A percentile compares a stretch with the other conserved stretches of the same genome.
phyloP scores from a whole-genome alignment of 1,139 yeast species.

The Nakaseomyces bracarensis region DNA sequence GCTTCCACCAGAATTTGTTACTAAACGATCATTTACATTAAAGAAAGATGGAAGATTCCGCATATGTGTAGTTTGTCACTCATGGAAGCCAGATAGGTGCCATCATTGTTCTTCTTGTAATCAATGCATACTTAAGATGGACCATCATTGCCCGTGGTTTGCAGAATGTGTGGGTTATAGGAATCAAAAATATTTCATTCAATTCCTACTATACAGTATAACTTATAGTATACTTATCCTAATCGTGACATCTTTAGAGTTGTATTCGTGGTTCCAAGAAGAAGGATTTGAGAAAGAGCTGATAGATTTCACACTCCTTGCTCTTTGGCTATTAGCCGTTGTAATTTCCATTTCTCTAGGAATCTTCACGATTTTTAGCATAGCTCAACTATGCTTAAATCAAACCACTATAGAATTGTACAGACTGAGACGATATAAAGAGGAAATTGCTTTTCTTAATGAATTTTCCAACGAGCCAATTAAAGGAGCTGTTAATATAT shows the following conservation, averaged over 20 bases:
- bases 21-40: slow-evolving; percentile 33
- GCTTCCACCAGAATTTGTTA: slow-evolving; percentile 36
- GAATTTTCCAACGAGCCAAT: slow-evolving; percentile 39
- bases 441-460: slow-evolving; percentile 38
- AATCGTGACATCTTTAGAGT: slow-evolving; percentile 34
- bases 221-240: slow-evolving; percentile 41
- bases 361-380: slow-evolving; percentile 50
- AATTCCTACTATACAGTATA: slow-evolving; percentile 55
- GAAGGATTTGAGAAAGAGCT: slow-evolving; percentile 36
- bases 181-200: slow-evolving; percentile 74
- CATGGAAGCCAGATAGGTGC: slow-evolving; percentile 90
- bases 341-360: slow-evolving; percentile 58
- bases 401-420: slow-evolving; percentile 77
- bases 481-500: slow-evolving; percentile 42
- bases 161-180: slow-evolving; percentile 76
- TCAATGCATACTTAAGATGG: slow-evolving; percentile 67
- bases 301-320: slow-evolving; percentile 53
- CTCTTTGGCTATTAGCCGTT: slow-evolving; percentile 50
- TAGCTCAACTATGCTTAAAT: slow-evolving; percentile 54
- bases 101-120: slow-evolving; percentile 81
- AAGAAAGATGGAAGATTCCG: slow-evolving; percentile 42
- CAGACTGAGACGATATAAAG: slow-evolving; percentile 47
- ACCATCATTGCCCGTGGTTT: slow-evolving; percentile 98
- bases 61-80: slow-evolving; percentile 62
- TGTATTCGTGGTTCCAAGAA: slow-evolving; percentile 45